Evolutionary conservation across 2,329 filamentous ascomycete genomes (phyloP).

Genomic region (Ceratocystis variospora): DNA sequence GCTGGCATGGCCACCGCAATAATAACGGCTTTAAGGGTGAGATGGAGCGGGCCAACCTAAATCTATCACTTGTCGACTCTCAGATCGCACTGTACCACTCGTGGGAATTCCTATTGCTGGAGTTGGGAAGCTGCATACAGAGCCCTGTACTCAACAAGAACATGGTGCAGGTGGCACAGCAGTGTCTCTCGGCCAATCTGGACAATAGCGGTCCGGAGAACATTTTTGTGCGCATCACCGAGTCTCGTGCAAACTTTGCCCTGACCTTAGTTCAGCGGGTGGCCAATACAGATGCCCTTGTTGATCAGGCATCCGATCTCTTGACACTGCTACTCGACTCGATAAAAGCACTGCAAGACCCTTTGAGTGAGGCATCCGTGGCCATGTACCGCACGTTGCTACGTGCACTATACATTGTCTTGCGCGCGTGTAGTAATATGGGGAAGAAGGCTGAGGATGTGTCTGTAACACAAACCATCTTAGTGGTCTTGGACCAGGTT

Average conservation of each 20-base stretch:
- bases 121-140: constrained; percentile 55
- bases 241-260: constrained; percentile 64
- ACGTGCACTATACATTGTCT: constrained; percentile 68
- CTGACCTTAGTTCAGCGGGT: constrained; percentile 72
- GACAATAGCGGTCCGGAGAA: constrained; percentile 57
- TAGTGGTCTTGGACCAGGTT: constrained; percentile 67
- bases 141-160: constrained; percentile 47
- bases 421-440: constrained; percentile 47
- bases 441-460: constrained; percentile 23
- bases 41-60: constrained; percentile 74
- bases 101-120: constrained; percentile 78
- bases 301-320: constrained; percentile 39
- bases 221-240: constrained; percentile 67
- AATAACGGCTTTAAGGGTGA: constrained; percentile 68
- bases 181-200: constrained; percentile 68
- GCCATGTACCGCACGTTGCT: constrained; percentile 73
- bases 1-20: constrained; percentile 54
- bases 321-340: constrained; percentile 38
- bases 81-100: constrained; percentile 77
- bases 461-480: constrained; percentile 44
- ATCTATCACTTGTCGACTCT: constrained; percentile 81
- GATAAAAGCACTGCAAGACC: constrained; percentile 40
- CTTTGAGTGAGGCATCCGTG: constrained; percentile 38
- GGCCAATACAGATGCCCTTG: constrained; percentile 41
- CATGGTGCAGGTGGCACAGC: constrained; percentile 59